Evolutionary conservation across 169 alveolate genomes (phyloP).

Genomic region (Plasmodium gonderi): DNA sequence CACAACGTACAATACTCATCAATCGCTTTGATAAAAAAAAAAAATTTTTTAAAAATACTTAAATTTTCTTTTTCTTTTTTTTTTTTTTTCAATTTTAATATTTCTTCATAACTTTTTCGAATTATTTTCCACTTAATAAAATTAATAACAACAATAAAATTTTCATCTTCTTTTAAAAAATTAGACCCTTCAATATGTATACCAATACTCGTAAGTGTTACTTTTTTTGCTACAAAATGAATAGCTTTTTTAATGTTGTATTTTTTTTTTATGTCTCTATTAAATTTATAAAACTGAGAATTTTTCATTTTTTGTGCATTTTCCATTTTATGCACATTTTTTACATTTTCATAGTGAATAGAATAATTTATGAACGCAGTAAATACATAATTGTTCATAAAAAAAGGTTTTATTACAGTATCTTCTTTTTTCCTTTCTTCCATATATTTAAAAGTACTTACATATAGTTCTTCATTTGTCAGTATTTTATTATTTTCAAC

Average conservation of each 20-base stretch:
- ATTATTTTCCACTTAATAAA: conserved; percentile 55
- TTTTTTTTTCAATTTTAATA: conserved; percentile 26
- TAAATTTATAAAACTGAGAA: conserved; percentile 9
- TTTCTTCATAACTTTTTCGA: conserved; percentile 26
- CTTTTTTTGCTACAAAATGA: conserved; percentile 2
- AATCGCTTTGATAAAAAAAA: conserved; percentile 32
- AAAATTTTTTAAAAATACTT: conserved; percentile 1
- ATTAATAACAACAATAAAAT: conserved; percentile 12
- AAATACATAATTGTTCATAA: conserved; percentile 46
- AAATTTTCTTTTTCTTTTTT: conserved; percentile 19
- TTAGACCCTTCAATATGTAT: conserved; percentile 32
- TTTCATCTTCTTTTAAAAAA: conserved; percentile 12
- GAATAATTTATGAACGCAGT: conserved; percentile 23
- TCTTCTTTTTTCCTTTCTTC: conserved; percentile 39
- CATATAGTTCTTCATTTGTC: conserved; percentile 14
- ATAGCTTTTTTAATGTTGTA: conserved; percentile 9
- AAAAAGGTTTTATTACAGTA: conserved; percentile 31
- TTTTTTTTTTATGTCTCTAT: background rate
- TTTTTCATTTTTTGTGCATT: background rate
- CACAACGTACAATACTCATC: conserved; percentile 26
- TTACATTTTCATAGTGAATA: conserved; percentile 21
- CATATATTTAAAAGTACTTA: conserved; percentile 22
- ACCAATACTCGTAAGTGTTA: conserved; percentile 21
- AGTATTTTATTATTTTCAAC: background rate
- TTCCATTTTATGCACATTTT: background rate